Percentiles rank a stretch among this genome's conserved stretches.
These are phyloP conservation scores for Yarrowia phangngaensis DNA, from an alignment of 805 yeast species.

Conservation along the genomic window DNA sequence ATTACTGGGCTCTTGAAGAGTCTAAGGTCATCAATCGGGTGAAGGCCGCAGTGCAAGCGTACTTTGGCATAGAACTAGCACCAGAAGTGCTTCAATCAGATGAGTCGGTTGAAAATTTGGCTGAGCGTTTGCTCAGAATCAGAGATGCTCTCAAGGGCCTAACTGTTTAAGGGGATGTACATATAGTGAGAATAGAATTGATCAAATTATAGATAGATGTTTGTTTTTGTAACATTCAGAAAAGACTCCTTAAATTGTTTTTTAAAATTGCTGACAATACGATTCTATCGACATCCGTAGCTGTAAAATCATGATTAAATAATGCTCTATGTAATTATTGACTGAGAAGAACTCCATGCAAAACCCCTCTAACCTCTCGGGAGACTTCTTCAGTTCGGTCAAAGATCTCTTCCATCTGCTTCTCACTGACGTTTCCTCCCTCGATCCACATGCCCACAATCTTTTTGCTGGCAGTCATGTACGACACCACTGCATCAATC, in stretches of 20 bases:
- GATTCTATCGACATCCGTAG: not conserved
- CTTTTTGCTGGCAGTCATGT: conserved; percentile 48
- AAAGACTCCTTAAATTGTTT: no score
- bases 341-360: conserved; percentile 46
- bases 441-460: conserved; percentile 54
- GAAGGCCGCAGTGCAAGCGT: conserved; percentile 34
- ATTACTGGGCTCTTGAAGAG: conserved; percentile 33
- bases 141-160: conserved; percentile 32
- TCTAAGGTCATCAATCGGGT: conserved; percentile 32
- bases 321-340: conserved; percentile 17
- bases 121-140: conserved; percentile 35
- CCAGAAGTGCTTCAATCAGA: conserved; percentile 45
- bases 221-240: no score
- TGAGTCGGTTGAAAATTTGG: conserved; percentile 36
- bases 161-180: not conserved
- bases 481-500: conserved; percentile 45
- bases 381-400: conserved; percentile 46
- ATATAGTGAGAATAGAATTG: not conserved
- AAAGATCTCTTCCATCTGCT: conserved; percentile 37
- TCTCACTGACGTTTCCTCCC: conserved; percentile 37
- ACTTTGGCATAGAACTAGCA: conserved; percentile 41
- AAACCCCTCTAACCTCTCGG: conserved; percentile 43
- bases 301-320: not conserved
- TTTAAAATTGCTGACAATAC: no score
- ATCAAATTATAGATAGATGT: no score